A percentile compares a stretch with the other conserved stretches of the same genome.
phyloP scores from a whole-genome alignment of 768 basidiomycete genomes.

The Hygrocybe coccinea region DNA sequence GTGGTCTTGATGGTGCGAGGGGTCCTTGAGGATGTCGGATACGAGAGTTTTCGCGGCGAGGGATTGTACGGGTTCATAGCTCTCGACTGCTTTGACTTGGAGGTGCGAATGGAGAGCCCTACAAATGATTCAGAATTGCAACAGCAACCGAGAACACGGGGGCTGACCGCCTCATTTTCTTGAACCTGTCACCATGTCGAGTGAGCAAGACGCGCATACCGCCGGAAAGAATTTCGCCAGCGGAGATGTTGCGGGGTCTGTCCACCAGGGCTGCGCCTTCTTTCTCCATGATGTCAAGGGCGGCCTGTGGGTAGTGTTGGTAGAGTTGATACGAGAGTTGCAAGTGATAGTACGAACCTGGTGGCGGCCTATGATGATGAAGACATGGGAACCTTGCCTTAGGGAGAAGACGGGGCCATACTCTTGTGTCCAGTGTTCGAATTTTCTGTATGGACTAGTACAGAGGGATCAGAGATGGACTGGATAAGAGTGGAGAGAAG shows the following conservation, averaged over 20 bases:
- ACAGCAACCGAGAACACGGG: neutral
- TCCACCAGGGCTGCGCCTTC: conserved; percentile 56
- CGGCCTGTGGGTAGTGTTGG: conserved; percentile 48
- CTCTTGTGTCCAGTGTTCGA: conserved; percentile 54
- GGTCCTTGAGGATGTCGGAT: conserved; percentile 40
- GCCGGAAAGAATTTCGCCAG: conserved; percentile 54
- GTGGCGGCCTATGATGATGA: conserved; percentile 46
- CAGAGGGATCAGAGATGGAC: neutral
- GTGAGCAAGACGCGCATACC: conserved; percentile 56
- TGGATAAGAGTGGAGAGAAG: conserved; percentile 10
- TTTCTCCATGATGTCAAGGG: conserved; percentile 63
- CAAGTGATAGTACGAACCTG: neutral
- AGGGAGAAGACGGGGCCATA: conserved; percentile 61
- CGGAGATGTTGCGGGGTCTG: conserved; percentile 51
- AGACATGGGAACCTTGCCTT: conserved; percentile 42
- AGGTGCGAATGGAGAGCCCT: conserved; percentile 59
- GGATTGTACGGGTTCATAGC: conserved; percentile 49
- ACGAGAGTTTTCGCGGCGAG: conserved; percentile 40
- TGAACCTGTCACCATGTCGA: conserved; percentile 53
- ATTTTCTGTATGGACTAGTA: conserved; percentile 44
- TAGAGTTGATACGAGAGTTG: conserved; percentile 16
- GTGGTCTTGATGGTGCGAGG: conserved; percentile 49
- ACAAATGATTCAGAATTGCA: neutral
- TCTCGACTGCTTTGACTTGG: conserved; percentile 46
- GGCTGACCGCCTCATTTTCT: conserved; percentile 53